Base-by-base conservation (phyloP, 306 rosid genomes). In the Citrullus colocynthis region DNA sequence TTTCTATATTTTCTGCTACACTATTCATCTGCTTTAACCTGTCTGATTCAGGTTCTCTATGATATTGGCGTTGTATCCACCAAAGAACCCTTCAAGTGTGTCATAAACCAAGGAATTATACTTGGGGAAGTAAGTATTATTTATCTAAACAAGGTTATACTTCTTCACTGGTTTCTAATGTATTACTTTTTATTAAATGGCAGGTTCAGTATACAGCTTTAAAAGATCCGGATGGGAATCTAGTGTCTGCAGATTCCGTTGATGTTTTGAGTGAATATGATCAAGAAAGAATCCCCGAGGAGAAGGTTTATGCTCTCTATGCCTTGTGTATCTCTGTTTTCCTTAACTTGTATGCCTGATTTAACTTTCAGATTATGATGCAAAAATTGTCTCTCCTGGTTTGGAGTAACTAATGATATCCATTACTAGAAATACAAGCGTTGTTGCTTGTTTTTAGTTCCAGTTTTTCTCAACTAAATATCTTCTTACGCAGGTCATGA, bases 1-100 rank as follows among this genome's bases (percentile, higher is more conserved):
- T 21, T 51, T 8, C 55, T 54, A 28, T 74, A 54, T 74, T 16
- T 18, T 52, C 64, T 74, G 64, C 64, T 32, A 54, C 9, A 59
- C 34, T 54, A 21, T 72, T 39, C 42, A 55, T 79, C 78, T 80
- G 71, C 81, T 83, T 70, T 13, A 16, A 16, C 81, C 72, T 84
- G 78, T 64, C 75, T 82, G 42, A 92, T 83, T 88, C 93, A 92
- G 98, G 98, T 92, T 87, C 97, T 92, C 75, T 90, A 84, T 65
- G 98, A 95, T 84, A 86, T 95, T 79, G 98, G 98, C 76, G 85
- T 88, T 66, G 96, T 95, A 49, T 92, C 97, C 77, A 86, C 97
- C 80, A 95, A 89, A 82, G 98, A 95, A 83, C 98, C 98, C 51
- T 95, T 95, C 87, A 92, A 92, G 78, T 95, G 98, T 84, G 98